These are phyloP conservation scores for Phytophthora tentaculata DNA, from an alignment of 352 stramenopile genomes.

Conservation along the genomic window DNA sequence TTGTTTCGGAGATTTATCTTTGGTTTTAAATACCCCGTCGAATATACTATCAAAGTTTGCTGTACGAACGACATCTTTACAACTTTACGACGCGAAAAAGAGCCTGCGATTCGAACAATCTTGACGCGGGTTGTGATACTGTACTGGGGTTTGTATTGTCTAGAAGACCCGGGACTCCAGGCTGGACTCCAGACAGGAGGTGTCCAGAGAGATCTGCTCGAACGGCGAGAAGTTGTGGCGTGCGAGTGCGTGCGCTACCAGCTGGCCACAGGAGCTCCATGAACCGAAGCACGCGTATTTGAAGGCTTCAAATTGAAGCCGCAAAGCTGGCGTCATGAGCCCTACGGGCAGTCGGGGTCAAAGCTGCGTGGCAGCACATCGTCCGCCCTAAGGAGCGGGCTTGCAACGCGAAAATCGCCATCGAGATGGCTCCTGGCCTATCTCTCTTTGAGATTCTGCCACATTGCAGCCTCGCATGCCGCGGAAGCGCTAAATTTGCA, in stretches of 20 bases:
- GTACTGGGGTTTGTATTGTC: constrained; percentile 14
- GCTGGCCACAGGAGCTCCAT: constrained; percentile 12
- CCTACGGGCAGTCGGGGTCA: constrained; percentile 7
- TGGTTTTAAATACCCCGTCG: background rate
- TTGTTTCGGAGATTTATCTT: background rate
- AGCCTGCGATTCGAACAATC: constrained; percentile 10
- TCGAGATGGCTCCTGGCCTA: background rate
- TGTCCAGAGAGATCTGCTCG: constrained; percentile 36
- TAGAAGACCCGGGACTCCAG: background rate
- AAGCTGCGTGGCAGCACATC: constrained; percentile 15
- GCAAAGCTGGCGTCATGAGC: constrained; percentile 11
- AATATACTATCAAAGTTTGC: constrained; percentile 11
- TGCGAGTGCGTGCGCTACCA: constrained; percentile 39
- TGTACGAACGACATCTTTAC: constrained; percentile 23
- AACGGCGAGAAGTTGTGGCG: constrained; percentile 41
- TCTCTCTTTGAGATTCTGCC: constrained; percentile 7
- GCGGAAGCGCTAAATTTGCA: constrained; percentile 6
- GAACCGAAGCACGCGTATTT: constrained; percentile 1
- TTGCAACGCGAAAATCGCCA: constrained; percentile 17
- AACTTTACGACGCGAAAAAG: constrained; percentile 34
- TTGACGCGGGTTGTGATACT: constrained; percentile 4
- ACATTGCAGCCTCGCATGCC: constrained; percentile 15
- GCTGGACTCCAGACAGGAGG: too few relatives aligned
- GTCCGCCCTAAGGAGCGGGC: constrained; percentile 7
- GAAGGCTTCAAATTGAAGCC: constrained; percentile 4